Base-by-base conservation (phyloP, 768 basidiomycete species). In the Tubosaeta brunneosetosa region DNA sequence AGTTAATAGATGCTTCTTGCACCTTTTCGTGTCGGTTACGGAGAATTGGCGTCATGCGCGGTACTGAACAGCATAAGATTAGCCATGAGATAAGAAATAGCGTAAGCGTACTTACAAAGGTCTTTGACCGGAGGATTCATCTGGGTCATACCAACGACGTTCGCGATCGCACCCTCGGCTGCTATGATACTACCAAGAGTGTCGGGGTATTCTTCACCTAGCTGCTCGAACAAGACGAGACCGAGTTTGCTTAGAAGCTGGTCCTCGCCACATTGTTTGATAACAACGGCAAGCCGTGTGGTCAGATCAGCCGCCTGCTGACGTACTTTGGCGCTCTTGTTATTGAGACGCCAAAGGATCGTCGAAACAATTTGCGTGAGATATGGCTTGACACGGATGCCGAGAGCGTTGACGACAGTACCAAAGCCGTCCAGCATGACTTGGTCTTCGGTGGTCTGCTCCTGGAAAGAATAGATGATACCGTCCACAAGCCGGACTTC, bases 121-220 rank as follows among this genome's bases (percentile, higher is more conserved):
- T 99, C 97, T 71, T 99, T 99, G 26, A 99, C 94, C 0, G 97
- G 97, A 13, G 97, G 97, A 68, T 97, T 97, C 97, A 99, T 99
- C 70, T 97, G 93, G 10, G 97, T 97, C 97, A 98, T 99, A 72
- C 97, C 97, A 57, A 99, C 97, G 46, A 98, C 97, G 62, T 98
- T 98, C 59, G 97, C 97, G 63, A 99, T 98, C 44, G 97, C 97
- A 57, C 93, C 95, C 64, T 94, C 92, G 41, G 97, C 97, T 44
- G 95, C 94, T 70, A 98, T 99, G 71, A 99, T 95, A 75, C 95
- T 97, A 67, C 97, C 97, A 32, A 99, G 81, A 1, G 97, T 98
- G 70, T 99, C 97, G 14, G 97, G 97, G 65, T 98, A 99, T 74
- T 99, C 97, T 74, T 98, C 95, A 68, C 97, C 97, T 48, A 99